phyloP scores from a whole-genome alignment of 1,139 yeast genomes.

The Candida sp. region DNA sequence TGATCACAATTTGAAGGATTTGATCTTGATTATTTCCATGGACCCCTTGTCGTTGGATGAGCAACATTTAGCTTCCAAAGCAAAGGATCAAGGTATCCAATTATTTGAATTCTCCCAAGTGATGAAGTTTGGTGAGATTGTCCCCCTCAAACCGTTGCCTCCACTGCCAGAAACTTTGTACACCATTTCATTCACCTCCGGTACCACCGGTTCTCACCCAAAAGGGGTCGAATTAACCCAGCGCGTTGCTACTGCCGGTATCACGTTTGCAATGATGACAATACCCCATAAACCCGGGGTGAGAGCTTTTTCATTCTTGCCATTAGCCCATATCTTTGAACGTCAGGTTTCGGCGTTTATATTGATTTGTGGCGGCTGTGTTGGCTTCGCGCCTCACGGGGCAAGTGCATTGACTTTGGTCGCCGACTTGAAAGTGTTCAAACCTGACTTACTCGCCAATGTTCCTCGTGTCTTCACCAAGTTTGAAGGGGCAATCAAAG shows the following conservation, averaged over 20 bases:
- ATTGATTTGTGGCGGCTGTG: slow-evolving; percentile 23
- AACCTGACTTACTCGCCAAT: slow-evolving; percentile 32
- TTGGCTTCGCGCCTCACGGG: slow-evolving; percentile 37
- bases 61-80: slow-evolving; percentile 13
- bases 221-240: slow-evolving; percentile 70
- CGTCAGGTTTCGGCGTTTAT: slow-evolving; percentile 25
- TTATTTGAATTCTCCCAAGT: slow-evolving; percentile 51
- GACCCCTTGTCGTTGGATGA: slow-evolving; percentile 30
- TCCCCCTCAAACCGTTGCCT: slow-evolving; percentile 42
- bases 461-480: slow-evolving; percentile 40
- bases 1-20: slow-evolving; percentile 18
- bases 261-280: slow-evolving; percentile 23
- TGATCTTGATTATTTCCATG: slow-evolving; percentile 35
- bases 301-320: slow-evolving; percentile 16
- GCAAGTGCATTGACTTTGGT: slow-evolving; percentile 33
- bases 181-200: slow-evolving; percentile 75
- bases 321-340: slow-evolving; percentile 65
- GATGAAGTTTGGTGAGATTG: slow-evolving; percentile 49
- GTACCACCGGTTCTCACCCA: slow-evolving; percentile 68
- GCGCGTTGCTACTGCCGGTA: slow-evolving; percentile 47
- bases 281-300: slow-evolving; percentile 7
- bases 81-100: slow-evolving; percentile 21
- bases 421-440: slow-evolving; percentile 32
- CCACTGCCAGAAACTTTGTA: slow-evolving; percentile 56
- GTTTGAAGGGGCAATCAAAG: slow-evolving; percentile 44